Conservation (phyloP, 192 early-diverging fungal genomes). For the Coemansia sp. region DNA sequence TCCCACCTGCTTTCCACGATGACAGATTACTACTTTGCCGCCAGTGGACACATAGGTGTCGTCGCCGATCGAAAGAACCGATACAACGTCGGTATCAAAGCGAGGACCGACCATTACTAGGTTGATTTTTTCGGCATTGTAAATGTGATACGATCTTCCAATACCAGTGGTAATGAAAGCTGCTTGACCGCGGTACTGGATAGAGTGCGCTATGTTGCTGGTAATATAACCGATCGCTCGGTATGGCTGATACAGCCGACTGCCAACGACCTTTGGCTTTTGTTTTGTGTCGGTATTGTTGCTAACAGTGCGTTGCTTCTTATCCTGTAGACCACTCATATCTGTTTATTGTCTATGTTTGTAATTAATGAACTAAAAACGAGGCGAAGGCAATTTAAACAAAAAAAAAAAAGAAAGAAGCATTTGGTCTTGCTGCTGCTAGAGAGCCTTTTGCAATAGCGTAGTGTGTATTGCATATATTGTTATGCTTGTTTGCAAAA, state of each 20-base stretch:
- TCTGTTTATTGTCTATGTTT: not conserved
- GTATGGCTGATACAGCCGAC: conserved; percentile 79
- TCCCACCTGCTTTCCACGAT: conserved; percentile 51
- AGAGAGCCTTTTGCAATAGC: no score
- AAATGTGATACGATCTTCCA: conserved; percentile 86
- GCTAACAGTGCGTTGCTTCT: conserved; percentile 20
- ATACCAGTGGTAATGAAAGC: conserved; percentile 85
- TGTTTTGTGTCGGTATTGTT: not conserved
- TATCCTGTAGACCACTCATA: conserved; percentile 19
- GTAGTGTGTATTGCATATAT: no score
- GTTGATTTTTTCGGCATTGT: conserved; percentile 75
- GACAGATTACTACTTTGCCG: conserved; percentile 57
- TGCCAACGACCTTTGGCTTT: conserved; percentile 7
- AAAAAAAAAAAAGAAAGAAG: not conserved
- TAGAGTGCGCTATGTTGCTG: conserved; percentile 69
- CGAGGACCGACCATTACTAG: conserved; percentile 76
- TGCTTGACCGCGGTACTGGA: conserved; percentile 72
- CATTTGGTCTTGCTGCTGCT: not conserved
- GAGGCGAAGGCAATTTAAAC: not conserved
- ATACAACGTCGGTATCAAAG: conserved; percentile 63
- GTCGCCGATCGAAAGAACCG: conserved; percentile 66
- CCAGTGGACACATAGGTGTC: conserved; percentile 72
- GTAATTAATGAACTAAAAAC: no score
- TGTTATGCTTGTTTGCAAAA: no score
- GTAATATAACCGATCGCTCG: conserved; percentile 89